Evolutionary conservation across 768 basidiomycete species (phyloP), one percentile per base, ranked within the genome.

Genomic region (Plicaturopsis crispa): DNA sequence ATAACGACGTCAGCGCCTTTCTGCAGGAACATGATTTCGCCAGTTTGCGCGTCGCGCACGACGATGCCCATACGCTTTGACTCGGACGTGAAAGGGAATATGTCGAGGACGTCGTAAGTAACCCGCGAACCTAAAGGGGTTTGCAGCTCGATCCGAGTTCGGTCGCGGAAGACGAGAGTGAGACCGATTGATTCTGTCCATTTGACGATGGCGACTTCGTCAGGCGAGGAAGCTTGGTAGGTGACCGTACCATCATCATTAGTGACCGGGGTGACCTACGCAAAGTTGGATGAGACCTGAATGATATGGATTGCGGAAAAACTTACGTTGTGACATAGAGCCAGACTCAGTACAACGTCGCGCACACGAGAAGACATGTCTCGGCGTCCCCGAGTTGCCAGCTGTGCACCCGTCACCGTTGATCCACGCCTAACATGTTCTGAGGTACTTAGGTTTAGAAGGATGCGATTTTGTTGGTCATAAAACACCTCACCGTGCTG

Each of bases 1-100:
- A 99, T 98, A 28, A 98, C 89, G n/a, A 93, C 91, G 54, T 99
- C 96, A 0, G 94, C 96, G 18, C 96, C 96, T 56, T 99, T 99
- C 54, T 98, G 90, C 42, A 92, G 64, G 62, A 99, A 99, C 7
- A 72, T 78, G 36, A 93, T 80, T 42, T 93, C 89, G 35, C 83
- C 79, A 0, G 75, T 72, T 23, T 75, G 69, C 0, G 64, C 56
- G 40, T 97, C 93, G 18, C 85, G 81, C 23, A 98, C 84, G 51
- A 99, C 73, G 53, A 98, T 97, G 22, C 96, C 93, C 96, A 98
- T 99, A 20, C 96, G 87, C 60, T 99, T 98, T 1, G 92, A 92
- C 59, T 98, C 96, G 10, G 91, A 96, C 0, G 94, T 98, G 65
- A 99, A 98, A 0, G 96, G 96, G 63, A 99, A 99, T 42, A 99